Evolutionary conservation across 2,329 filamentous ascomycete genomes (phyloP), one percentile per base, ranked within the genome.

Genomic region (Penicillium frequentans): DNA sequence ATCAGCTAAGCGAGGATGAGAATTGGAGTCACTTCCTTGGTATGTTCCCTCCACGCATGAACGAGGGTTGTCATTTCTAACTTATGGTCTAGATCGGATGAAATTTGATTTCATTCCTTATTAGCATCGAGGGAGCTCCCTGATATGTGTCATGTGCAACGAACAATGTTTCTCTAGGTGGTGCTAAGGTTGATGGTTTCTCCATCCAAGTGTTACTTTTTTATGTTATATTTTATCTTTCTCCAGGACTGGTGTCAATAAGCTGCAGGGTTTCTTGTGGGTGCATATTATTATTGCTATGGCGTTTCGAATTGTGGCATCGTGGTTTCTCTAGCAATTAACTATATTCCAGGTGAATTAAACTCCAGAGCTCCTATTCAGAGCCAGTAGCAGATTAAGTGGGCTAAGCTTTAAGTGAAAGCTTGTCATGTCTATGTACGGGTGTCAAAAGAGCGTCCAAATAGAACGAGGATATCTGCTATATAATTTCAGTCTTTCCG

Each of bases 1-100:
- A 74, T 49, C 65, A 68, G 53, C 49, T 68, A 14, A 61, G 64
- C 47, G 70, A 71, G 37, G 68, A 74, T 45, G 72, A 75, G 52
- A 70, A 75, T 54, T 75, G 74, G 74, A 73, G 67, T 58, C 68
- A 70, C 50, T 73, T 73, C 57, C 59, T 76, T n/a, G 72, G 74
- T 77, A 31, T 29, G 44, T 42, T 21, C 24, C 9, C 13, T 19
- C 10, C 29, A n/a, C 37, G 3, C 33, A 35, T 5, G n/a, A 19
- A n/a, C 14, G 3, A 7, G 4, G 14, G 16, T 2, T 23, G 21
- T 29, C 31, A 11, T 31, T 37, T 19, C 55, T 67, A 58, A 61
- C 50, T 49, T 26, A 46, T 47, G 9, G 1, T 27, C 3, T 27
- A 73, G 71, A 72, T 60, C 71, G 71, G 11, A 73, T 73, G 71